phyloP scores from a whole-genome alignment of 179 eudicot genomes.

The Silene vulgaris region DNA sequence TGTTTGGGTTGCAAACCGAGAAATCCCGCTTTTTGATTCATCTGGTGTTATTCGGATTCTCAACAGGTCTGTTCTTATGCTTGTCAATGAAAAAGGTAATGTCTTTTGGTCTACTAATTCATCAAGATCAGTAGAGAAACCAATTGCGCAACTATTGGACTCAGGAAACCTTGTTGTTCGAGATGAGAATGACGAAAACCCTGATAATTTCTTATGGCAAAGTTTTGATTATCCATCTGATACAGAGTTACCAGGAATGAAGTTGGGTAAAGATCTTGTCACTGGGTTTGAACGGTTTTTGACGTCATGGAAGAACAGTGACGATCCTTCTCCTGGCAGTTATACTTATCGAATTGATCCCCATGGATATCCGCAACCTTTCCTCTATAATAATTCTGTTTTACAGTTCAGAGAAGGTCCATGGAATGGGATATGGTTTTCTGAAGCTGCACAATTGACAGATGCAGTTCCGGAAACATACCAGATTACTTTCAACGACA shows the following conservation, averaged over 20 bases:
- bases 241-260: constrained; percentile 22
- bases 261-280: constrained; percentile 16
- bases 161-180: constrained; percentile 21
- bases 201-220: constrained; percentile 21
- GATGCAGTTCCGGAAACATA: constrained; percentile 1
- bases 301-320: constrained; percentile 22
- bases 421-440: constrained; percentile 21
- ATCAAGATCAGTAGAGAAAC: constrained; percentile 15
- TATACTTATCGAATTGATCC: constrained; percentile 16
- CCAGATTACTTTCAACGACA: constrained; percentile 15
- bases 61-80: not conserved
- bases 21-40: constrained; percentile 4
- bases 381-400: constrained; percentile 11
- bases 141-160: constrained; percentile 20
- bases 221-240: constrained; percentile 30
- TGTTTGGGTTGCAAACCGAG: constrained; percentile 29
- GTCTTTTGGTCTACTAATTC: constrained; percentile 15
- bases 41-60: constrained; percentile 10
- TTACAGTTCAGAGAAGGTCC: constrained; percentile 22
- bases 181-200: not conserved
- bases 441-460: constrained; percentile 12
- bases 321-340: constrained; percentile 23
- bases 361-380: constrained; percentile 21
- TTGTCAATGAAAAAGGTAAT: constrained; percentile 13
- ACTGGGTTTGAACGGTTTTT: constrained; percentile 19